A percentile compares a stretch with the other conserved stretches of the same genome.
These are phyloP conservation scores for Lasiosphaeria miniovina DNA, from an alignment of 495 filamentous ascomycete species.

Conservation along the genomic window DNA sequence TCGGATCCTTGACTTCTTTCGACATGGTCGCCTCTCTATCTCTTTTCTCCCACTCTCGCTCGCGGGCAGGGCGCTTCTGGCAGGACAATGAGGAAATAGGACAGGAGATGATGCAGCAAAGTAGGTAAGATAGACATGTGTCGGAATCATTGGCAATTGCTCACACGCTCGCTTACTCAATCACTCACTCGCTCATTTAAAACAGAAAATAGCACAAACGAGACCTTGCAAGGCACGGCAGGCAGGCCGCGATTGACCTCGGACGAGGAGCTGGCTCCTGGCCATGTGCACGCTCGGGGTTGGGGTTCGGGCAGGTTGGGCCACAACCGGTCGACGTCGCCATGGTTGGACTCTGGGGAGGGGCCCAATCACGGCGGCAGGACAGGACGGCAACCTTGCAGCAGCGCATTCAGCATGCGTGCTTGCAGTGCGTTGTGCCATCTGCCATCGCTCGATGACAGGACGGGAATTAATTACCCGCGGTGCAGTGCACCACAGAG, in stretches of 20 bases:
- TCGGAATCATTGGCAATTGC: background rate
- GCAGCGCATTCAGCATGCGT: conserved; percentile 13
- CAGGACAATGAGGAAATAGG: background rate
- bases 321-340: conserved; percentile 24
- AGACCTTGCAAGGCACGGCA: conserved; percentile 7
- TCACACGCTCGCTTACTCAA: background rate
- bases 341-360: conserved; percentile 9
- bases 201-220: background rate
- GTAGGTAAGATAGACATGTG: background rate
- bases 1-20: conserved; percentile 27
- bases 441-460: conserved; percentile 34
- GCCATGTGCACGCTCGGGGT: conserved; percentile 10
- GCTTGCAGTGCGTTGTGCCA: conserved; percentile 21
- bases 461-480: conserved; percentile 23
- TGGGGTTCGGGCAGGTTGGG: conserved; percentile 35
- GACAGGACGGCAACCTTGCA: conserved; percentile 22
- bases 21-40: conserved; percentile 18
- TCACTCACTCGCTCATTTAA: too few species aligned
- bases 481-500: background rate
- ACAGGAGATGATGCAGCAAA: background rate
- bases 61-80: too few species aligned
- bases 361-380: conserved; percentile 33
- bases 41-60: background rate
- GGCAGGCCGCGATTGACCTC: conserved; percentile 10
- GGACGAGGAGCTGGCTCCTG: conserved; percentile 8